Evolutionary conservation across 441 rosid genomes (phyloP).

Genomic region (Sinapis alba): DNA sequence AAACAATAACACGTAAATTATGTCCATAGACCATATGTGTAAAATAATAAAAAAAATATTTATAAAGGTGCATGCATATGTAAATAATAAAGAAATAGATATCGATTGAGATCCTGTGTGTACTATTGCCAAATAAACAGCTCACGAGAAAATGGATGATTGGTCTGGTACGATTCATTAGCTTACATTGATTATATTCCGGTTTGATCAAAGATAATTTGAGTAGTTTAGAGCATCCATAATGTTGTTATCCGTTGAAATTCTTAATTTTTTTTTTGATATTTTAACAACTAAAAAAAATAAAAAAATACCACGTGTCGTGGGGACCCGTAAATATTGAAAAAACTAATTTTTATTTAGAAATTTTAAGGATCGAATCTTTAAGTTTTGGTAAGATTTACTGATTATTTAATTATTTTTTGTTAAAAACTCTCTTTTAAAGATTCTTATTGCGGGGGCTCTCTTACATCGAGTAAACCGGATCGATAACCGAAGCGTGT

Average conservation of each 20-base stretch:
- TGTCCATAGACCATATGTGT: slow-evolving; percentile 11
- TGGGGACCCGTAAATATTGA: too few species aligned
- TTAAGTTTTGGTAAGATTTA: too few species aligned
- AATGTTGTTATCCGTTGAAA: too few species aligned
- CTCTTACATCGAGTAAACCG: slow-evolving; percentile 2
- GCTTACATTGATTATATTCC: slow-evolving; percentile 4
- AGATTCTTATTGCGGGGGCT: too few species aligned
- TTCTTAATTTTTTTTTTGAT: too few species aligned
- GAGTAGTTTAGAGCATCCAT: too few species aligned
- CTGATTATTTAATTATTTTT: too few species aligned
- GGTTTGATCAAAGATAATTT: too few species aligned
- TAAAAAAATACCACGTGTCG: too few species aligned
- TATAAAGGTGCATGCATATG: slow-evolving; percentile 1
- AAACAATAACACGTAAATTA: slow-evolving; percentile 16
- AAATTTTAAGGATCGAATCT: not conserved
- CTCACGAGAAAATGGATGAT: slow-evolving; percentile 1
- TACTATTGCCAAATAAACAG: slow-evolving; percentile 1
- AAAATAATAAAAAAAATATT: slow-evolving; percentile 4
- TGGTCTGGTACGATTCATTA: slow-evolving; percentile 16
- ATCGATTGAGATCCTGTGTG: slow-evolving; percentile 11
- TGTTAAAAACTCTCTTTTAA: too few species aligned
- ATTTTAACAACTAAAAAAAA: too few species aligned
- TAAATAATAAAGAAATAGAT: not conserved
- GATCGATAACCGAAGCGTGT: slow-evolving; percentile 11
- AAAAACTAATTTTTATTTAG: too few species aligned